Percentiles rank a stretch among this genome's conserved stretches.
These are phyloP conservation scores for Glarea lozoyensis DNA, from an alignment of 495 filamentous ascomycete species.

Conservation along the genomic window DNA sequence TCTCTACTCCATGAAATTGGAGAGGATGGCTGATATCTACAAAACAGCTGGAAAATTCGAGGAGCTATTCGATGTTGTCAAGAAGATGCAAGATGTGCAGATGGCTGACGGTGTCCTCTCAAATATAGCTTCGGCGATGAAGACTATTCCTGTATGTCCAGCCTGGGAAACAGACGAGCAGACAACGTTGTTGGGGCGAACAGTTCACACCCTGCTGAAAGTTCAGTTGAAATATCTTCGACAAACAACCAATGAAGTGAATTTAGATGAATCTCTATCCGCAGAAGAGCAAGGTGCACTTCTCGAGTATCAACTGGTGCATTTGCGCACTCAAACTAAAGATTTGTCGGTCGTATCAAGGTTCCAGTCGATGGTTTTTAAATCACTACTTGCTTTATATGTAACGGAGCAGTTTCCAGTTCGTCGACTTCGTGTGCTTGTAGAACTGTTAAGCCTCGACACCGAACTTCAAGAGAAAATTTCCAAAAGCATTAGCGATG, in stretches of 20 bases:
- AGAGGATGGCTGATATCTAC: slow-evolving; percentile 25
- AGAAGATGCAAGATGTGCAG: slow-evolving; percentile 34
- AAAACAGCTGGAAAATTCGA: slow-evolving; percentile 24
- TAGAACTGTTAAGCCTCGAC: slow-evolving; percentile 32
- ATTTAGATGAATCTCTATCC: slow-evolving; percentile 11
- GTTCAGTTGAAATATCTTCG: slow-evolving; percentile 28
- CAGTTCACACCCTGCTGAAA: slow-evolving; percentile 35
- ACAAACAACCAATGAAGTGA: background rate
- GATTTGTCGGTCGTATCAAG: background rate
- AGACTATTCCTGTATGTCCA: slow-evolving; percentile 23
- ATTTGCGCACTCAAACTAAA: slow-evolving; percentile 7
- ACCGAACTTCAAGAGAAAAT: background rate
- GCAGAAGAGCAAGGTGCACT: slow-evolving; percentile 34
- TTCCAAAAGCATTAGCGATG: background rate
- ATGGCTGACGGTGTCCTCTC: slow-evolving; percentile 36
- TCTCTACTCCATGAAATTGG: slow-evolving; percentile 37
- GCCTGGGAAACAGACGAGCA: slow-evolving; percentile 32
- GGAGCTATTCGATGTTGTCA: slow-evolving; percentile 37
- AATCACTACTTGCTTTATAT: slow-evolving; percentile 32
- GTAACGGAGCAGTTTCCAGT: slow-evolving; percentile 29
- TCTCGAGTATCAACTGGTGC: slow-evolving; percentile 37
- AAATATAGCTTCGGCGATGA: slow-evolving; percentile 25
- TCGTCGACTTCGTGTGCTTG: slow-evolving; percentile 36
- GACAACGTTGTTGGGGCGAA: slow-evolving; percentile 32
- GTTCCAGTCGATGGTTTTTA: slow-evolving; percentile 7